Percentiles rank a stretch among this genome's conserved stretches.
phyloP scores from a whole-genome alignment of 208 protist genomes.

The Crithidia thermophila region DNA sequence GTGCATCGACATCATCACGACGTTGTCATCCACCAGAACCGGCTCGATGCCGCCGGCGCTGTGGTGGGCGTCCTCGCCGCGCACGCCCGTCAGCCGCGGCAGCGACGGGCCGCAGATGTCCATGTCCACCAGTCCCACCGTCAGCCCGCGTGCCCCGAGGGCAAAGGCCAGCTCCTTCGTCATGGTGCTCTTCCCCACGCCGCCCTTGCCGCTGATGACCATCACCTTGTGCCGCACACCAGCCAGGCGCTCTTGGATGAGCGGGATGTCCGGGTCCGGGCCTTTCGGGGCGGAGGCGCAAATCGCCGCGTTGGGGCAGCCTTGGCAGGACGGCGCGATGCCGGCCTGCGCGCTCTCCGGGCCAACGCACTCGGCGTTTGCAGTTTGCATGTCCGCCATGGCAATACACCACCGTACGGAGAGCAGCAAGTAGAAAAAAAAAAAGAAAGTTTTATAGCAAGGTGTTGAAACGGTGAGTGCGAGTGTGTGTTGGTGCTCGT shows the following conservation, averaged over 20 bases:
- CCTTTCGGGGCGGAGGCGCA: conserved; percentile 95
- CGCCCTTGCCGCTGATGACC: conserved; percentile 93
- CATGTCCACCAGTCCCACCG: conserved; percentile 99
- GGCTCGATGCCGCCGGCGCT: conserved; percentile 94
- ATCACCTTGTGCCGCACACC: conserved; percentile 89
- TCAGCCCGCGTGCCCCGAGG: conserved; percentile 67
- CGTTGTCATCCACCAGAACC: conserved; percentile 87
- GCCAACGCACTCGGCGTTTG: conserved; percentile 94
- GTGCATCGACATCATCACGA: conserved; percentile 98
- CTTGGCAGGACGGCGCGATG: conserved; percentile 95
- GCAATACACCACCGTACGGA: too few species aligned
- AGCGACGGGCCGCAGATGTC: conserved; percentile 99
- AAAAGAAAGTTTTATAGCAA: too few species aligned
- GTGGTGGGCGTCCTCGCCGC: conserved; percentile 92
- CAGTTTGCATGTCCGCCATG: conserved; percentile 26
- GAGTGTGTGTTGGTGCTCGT: not conserved
- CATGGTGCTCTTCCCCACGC: conserved; percentile 95
- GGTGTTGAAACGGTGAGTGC: too few species aligned
- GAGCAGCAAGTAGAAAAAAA: too few species aligned
- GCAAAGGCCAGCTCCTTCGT: conserved; percentile 92
- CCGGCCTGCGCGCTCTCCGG: conserved; percentile 94
- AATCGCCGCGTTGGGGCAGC: conserved; percentile 98
- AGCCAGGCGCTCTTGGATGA: conserved; percentile 80
- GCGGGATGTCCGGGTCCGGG: conserved; percentile 90
- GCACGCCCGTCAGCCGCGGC: conserved; percentile 83